Evolutionary conservation across 176 grass and related monocot genomes (phyloP).

Genomic region (Carex parvula): DNA sequence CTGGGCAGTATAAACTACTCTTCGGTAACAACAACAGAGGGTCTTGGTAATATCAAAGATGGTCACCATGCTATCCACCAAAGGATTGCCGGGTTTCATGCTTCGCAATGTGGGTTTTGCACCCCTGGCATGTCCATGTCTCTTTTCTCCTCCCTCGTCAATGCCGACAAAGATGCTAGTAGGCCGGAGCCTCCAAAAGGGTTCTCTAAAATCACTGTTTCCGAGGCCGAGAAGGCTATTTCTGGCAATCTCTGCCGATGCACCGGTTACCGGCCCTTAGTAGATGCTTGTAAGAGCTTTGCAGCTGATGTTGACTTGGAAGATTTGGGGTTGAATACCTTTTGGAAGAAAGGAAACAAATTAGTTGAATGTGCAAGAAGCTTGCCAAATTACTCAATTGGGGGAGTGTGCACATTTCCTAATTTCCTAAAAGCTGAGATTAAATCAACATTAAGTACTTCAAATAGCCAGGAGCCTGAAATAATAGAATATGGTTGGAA

Average conservation of each 20-base stretch:
- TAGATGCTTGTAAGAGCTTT: slow-evolving; percentile 87
- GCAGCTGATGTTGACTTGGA: slow-evolving; percentile 66
- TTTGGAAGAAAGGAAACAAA: slow-evolving; percentile 52
- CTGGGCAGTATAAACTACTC: slow-evolving; percentile 61
- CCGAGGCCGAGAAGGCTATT: slow-evolving; percentile 58
- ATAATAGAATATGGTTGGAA: slow-evolving; percentile 36
- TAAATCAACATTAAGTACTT: slow-evolving; percentile 27
- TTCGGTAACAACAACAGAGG: slow-evolving; percentile 70
- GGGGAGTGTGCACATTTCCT: slow-evolving; percentile 51
- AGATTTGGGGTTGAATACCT: slow-evolving; percentile 70
- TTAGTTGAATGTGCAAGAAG: slow-evolving; percentile 30
- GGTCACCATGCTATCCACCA: slow-evolving; percentile 68
- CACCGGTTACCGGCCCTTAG: slow-evolving; percentile 65
- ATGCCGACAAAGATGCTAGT: slow-evolving; percentile 57
- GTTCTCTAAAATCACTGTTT: slow-evolving; percentile 58
- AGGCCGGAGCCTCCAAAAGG: slow-evolving; percentile 50
- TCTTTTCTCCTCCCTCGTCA: slow-evolving; percentile 65
- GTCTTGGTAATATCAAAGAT: slow-evolving; percentile 49
- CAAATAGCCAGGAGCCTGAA: neutral
- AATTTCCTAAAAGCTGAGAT: slow-evolving; percentile 55
- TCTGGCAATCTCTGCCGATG: slow-evolving; percentile 72
- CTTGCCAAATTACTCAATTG: slow-evolving; percentile 44
- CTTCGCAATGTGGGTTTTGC: slow-evolving; percentile 82
- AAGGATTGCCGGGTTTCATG: slow-evolving; percentile 76
- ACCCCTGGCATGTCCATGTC: slow-evolving; percentile 94